Conservation (phyloP, 768 basidiomycete species). For the Boletus reticulatus region DNA sequence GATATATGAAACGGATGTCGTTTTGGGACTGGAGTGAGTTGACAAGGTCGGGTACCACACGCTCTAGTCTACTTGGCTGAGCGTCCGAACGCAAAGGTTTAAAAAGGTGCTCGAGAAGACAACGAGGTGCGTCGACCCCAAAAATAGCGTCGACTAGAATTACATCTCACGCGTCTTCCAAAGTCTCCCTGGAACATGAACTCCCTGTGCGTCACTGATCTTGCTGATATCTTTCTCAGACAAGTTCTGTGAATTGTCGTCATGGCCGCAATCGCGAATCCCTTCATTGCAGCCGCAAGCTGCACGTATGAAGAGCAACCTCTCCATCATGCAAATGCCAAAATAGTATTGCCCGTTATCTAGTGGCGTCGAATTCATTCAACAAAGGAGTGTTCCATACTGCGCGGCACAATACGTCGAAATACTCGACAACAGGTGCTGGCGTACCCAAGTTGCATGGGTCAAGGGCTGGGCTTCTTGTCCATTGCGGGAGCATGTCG, state of each 20-base stretch:
- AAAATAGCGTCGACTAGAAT: slow-evolving; percentile 15
- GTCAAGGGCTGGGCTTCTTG: slow-evolving; percentile 24
- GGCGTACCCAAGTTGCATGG: slow-evolving; percentile 17
- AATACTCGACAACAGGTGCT: slow-evolving; percentile 1
- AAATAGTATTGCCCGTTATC: slow-evolving; percentile 23
- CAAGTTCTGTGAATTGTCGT: slow-evolving; percentile 26
- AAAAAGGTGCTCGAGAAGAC: slow-evolving; percentile 22
- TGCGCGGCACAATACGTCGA: slow-evolving; percentile 14
- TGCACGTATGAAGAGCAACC: slow-evolving; percentile 2
- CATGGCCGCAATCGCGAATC: slow-evolving; percentile 16
- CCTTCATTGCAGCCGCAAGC: slow-evolving; percentile 9
- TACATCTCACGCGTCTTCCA: slow-evolving; percentile 23
- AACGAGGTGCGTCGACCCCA: slow-evolving; percentile 25
- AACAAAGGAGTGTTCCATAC: slow-evolving; percentile 19
- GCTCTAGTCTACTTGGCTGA: slow-evolving; percentile 15
- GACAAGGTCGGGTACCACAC: slow-evolving; percentile 16
- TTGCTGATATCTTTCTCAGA: slow-evolving; percentile 4
- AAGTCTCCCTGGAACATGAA: slow-evolving; percentile 21
- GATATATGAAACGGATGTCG: slow-evolving; percentile 26
- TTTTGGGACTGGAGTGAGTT: slow-evolving; percentile 8
- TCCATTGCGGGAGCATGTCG: slow-evolving; percentile 2
- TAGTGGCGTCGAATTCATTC: slow-evolving; percentile 25
- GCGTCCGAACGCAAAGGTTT: slow-evolving; percentile 13
- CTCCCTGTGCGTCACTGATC: slow-evolving; percentile 18
- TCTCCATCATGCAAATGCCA: slow-evolving; percentile 20